A percentile compares a stretch with the other conserved stretches of the same genome.
Evolutionary conservation across 345 rosid species (phyloP).

Genomic region (Citropsis articulata): DNA sequence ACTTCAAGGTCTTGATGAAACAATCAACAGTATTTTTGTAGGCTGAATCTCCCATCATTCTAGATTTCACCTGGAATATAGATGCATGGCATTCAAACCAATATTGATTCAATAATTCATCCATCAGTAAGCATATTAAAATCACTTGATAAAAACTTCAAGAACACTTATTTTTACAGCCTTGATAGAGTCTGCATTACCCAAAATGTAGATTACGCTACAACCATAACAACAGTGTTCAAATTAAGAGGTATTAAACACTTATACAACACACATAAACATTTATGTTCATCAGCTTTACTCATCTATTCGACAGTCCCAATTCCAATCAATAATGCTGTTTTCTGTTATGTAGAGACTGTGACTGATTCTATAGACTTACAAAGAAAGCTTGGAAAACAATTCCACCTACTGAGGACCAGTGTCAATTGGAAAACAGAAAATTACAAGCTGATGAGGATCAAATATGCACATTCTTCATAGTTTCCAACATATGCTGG

Average conservation of each 20-base stretch:
- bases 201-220: not conserved
- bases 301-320: not conserved
- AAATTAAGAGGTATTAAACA: not conserved
- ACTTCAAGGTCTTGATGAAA: conserved; percentile 80
- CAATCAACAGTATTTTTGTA: conserved; percentile 89
- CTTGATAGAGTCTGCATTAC: not conserved
- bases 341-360: not conserved
- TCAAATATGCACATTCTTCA: not conserved
- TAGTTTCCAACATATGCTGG: not conserved
- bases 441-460: not conserved
- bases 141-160: not conserved
- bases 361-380: not conserved
- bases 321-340: not conserved
- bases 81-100: not conserved
- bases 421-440: not conserved
- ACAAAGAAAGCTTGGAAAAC: not conserved
- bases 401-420: not conserved
- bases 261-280: not conserved
- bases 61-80: conserved; percentile 83
- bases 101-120: not conserved
- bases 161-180: not conserved
- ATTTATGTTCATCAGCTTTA: not conserved
- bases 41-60: conserved; percentile 99
- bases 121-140: not conserved
- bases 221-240: not conserved